phyloP scores from a whole-genome alignment of 805 yeast genomes.

The Lipomyces lipofer region DNA sequence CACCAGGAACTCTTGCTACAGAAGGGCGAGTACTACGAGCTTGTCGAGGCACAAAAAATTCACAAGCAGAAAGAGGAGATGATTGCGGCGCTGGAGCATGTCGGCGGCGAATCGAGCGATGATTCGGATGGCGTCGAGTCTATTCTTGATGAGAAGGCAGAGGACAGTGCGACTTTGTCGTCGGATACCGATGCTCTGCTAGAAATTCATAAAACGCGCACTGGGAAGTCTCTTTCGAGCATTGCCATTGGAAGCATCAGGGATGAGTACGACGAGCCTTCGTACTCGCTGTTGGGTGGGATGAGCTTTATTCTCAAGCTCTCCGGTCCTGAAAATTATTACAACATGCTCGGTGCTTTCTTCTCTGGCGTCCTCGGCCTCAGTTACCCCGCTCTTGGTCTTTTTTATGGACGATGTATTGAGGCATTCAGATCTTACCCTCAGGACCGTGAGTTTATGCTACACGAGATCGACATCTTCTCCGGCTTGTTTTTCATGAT shows the following conservation, averaged over 20 bases:
- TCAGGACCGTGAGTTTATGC: conserved; percentile 18
- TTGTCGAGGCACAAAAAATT: conserved; percentile 38
- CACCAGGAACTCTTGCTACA: conserved; percentile 36
- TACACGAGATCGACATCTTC: conserved; percentile 7
- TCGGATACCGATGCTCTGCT: background rate
- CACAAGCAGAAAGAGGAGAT: conserved; percentile 25
- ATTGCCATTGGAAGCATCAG: conserved; percentile 1
- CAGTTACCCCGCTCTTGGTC: conserved; percentile 20
- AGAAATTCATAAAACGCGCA: conserved; percentile 7
- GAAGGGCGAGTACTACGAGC: conserved; percentile 32
- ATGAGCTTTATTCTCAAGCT: conserved; percentile 5
- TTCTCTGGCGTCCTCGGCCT: conserved; percentile 16
- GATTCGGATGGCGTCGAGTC: conserved; percentile 4
- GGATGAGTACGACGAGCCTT: background rate
- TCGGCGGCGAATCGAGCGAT: background rate
- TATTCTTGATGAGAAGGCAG: conserved; percentile 7
- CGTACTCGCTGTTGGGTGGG: background rate
- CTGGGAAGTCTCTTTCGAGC: conserved; percentile 11
- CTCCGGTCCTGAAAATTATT: conserved; percentile 8
- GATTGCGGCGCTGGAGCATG: conserved; percentile 16
- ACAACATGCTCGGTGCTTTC: conserved; percentile 10
- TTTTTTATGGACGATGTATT: conserved; percentile 23
- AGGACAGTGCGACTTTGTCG: too few relatives aligned
- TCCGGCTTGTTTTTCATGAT: conserved; percentile 25
- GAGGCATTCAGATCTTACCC: conserved; percentile 20